These are phyloP conservation scores for Multifurca ochricompacta DNA, from an alignment of 768 basidiomycete genomes.

Conservation along the genomic window DNA sequence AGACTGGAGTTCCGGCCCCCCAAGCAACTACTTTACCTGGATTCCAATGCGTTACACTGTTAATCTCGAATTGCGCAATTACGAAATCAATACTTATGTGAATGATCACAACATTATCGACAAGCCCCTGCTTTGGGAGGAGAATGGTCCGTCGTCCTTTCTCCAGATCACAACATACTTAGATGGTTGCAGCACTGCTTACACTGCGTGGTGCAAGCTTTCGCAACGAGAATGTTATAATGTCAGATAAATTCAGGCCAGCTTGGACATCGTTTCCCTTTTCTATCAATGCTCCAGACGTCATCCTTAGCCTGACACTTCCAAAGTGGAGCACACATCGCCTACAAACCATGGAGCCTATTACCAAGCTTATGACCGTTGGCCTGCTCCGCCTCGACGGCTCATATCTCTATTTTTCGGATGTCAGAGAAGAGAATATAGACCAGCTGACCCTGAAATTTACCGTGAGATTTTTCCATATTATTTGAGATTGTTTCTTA, in stretches of 20 bases:
- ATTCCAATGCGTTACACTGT: slow-evolving; percentile 74
- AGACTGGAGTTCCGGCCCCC: slow-evolving; percentile 85
- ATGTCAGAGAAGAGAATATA: slow-evolving; percentile 58
- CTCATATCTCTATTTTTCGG: slow-evolving; percentile 67
- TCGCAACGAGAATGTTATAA: slow-evolving; percentile 45
- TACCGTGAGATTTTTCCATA: slow-evolving; percentile 35
- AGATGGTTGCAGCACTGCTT: slow-evolving; percentile 52
- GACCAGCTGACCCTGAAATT: slow-evolving; percentile 72
- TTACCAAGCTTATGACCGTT: slow-evolving; percentile 55
- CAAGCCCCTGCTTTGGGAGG: slow-evolving; percentile 70
- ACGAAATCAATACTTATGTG: slow-evolving; percentile 69
- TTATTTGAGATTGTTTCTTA: neutral
- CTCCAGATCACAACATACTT: neutral
- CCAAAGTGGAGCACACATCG: slow-evolving; percentile 88
- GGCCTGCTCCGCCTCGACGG: slow-evolving; percentile 51
- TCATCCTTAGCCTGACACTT: slow-evolving; percentile 53
- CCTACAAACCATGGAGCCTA: slow-evolving; percentile 53
- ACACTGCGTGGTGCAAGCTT: slow-evolving; percentile 54
- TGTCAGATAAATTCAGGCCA: slow-evolving; percentile 66
- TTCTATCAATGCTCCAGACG: slow-evolving; percentile 47
- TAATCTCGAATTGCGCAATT: slow-evolving; percentile 65
- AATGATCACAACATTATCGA: slow-evolving; percentile 98
- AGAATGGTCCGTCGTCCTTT: slow-evolving; percentile 55
- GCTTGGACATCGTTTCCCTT: slow-evolving; percentile 63
- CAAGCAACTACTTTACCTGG: slow-evolving; percentile 73